Base-by-base conservation (phyloP, 441 rosid species). In the Gossypium trilobum region DNA sequence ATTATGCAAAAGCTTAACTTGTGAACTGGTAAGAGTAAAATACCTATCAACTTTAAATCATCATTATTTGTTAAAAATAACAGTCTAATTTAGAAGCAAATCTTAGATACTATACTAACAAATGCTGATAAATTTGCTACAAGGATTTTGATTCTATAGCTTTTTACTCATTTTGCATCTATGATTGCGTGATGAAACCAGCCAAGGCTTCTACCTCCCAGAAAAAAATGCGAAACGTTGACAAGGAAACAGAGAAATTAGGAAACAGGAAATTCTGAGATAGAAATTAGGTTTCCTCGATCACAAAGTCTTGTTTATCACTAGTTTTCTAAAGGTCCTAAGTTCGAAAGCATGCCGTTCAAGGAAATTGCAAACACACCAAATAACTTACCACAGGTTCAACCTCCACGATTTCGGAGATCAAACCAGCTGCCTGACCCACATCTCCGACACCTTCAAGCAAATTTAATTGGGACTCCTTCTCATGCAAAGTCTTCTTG, bases 351-450 rank as follows among this genome's bases (percentile, higher is more conserved):
- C 56, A 14, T 19, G 59, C 58, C 1, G 9, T 14, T 25, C 31
- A 69, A 54, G 23, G 29, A 68, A 60, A 1, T 14, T 54, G 60
- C 29, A 39, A 57, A 56, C 31, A 62, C 6, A 68, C 42, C 50
- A 36, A 70, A 44, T 54, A 71, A 80, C 96, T 90, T 80, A 89
- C 99, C 91, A 88, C 63, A 20, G 99, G 97, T 85, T 91, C 93
- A 64, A 89, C 88, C 88, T 96, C 91, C 70, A 85, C 77, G 63
- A 91, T 89, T 85, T 93, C 97, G 61, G 97, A 83, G 25, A 81
- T 76, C 63, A 79, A 54, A 68, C 77, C 65, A 36, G 72, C 72
- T 68, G 79, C 73, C 69, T 33, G 83, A 64, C 82, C 81, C 29
- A 84, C 56, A 77, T 78, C 88, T 74, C 79, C 84, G 55, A 25